These are phyloP conservation scores for Physocladia obscura DNA, from an alignment of 192 early-diverging fungal species.

Conservation along the genomic window DNA sequence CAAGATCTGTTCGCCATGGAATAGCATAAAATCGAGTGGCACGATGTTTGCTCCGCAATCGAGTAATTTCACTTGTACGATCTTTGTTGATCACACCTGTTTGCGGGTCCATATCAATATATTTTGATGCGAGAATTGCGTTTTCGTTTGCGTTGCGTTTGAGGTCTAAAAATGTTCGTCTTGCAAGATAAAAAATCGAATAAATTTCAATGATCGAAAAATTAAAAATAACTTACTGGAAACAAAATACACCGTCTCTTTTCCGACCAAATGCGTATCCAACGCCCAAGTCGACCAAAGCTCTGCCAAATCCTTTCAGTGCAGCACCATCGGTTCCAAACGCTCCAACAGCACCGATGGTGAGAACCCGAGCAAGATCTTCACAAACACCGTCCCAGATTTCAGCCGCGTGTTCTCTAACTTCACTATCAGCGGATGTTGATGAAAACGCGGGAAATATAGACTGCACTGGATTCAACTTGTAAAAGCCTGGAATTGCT, in stretches of 20 bases:
- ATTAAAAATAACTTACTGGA: conserved; percentile 16
- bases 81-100: conserved; percentile 28
- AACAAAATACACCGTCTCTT: conserved; percentile 27
- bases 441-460: conserved; percentile 21
- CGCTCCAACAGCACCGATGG: background rate
- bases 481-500: too few relatives aligned
- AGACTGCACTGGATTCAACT: conserved; percentile 5
- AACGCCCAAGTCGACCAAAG: too few relatives aligned
- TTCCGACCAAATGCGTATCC: too few relatives aligned
- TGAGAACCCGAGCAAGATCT: background rate
- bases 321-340: too few relatives aligned
- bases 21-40: conserved; percentile 33
- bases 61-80: conserved; percentile 3
- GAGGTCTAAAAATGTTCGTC: conserved; percentile 30
- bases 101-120: conserved; percentile 25
- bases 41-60: conserved; percentile 12
- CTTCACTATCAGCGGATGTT: background rate
- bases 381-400: conserved; percentile 3
- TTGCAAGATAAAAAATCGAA: background rate
- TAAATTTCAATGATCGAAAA: background rate
- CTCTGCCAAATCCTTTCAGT: conserved; percentile 3
- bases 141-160: conserved; percentile 21
- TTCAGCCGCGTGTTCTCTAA: conserved; percentile 1
- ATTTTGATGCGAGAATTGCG: background rate
- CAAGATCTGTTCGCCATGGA: conserved; percentile 20